phyloP scores from a whole-genome alignment of 257 asterid genomes.

The Parsonsia alboflavescens region DNA sequence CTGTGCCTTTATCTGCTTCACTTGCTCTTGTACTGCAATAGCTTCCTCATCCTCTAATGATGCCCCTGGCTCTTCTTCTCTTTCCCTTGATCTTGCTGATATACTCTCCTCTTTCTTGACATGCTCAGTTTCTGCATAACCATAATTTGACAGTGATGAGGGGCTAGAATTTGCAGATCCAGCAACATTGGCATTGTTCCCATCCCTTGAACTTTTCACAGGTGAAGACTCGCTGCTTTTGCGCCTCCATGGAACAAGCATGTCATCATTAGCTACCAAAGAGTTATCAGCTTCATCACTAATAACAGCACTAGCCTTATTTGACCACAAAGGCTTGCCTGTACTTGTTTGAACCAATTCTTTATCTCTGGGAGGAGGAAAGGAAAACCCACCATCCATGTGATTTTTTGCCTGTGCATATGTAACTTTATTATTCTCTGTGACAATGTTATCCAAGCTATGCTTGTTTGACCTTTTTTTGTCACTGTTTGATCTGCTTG shows the following conservation, averaged over 20 bases:
- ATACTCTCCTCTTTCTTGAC: constrained; percentile 47
- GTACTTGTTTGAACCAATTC: constrained; percentile 53
- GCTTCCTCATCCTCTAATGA: constrained; percentile 91
- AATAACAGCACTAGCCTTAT: constrained; percentile 39
- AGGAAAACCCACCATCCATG: constrained; percentile 75
- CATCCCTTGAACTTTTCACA: constrained; percentile 64
- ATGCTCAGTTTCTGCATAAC: constrained; percentile 49
- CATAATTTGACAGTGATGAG: constrained; percentile 71
- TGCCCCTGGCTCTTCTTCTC: constrained; percentile 61
- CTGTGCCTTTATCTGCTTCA: constrained; percentile 92
- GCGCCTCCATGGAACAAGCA: constrained; percentile 66
- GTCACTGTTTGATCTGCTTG: constrained; percentile 40
- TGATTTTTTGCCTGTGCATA: constrained; percentile 38
- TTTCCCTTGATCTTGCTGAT: constrained; percentile 28
- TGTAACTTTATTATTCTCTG: constrained; percentile 39
- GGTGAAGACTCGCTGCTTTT: constrained; percentile 71
- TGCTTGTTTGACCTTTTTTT: constrained; percentile 35
- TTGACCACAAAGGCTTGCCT: constrained; percentile 61
- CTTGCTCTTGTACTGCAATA: constrained; percentile 97
- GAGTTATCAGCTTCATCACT: constrained; percentile 50
- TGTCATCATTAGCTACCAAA: constrained; percentile 50
- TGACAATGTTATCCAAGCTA: constrained; percentile 44
- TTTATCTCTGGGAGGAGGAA: constrained; percentile 86
- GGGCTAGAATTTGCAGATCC: constrained; percentile 87
- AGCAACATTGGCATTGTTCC: constrained; percentile 33